Evolutionary conservation across 2,329 filamentous ascomycete genomes (phyloP), one percentile per base, ranked within the genome.

Genomic region (Hirsutella thompsonii): DNA sequence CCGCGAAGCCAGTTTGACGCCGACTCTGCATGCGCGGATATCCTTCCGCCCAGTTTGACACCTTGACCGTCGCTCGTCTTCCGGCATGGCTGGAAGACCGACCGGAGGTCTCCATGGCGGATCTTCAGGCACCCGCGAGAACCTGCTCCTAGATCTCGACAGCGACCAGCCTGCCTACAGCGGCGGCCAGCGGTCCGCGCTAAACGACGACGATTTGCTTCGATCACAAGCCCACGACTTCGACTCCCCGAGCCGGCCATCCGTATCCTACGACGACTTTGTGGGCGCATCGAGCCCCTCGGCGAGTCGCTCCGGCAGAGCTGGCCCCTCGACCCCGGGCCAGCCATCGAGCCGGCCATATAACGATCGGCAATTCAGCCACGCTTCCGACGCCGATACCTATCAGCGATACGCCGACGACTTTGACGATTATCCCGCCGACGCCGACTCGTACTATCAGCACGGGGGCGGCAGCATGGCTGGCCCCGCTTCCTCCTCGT

Each of bases 211-310:
- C 50, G 79, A 89, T 49, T 69, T 94, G 37, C 67, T 90, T 55
- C 75, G 79, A 57, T 77, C 77, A 49, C 89, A 86, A 64, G 75
- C 83, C 54, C 78, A 82, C 55, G 72, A 84, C 54, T 76, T 84
- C 49, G 67, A 73, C 51, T 66, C 72, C 37, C 74, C 75, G 46
- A 52, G 78, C 43, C 83, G 90, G 50, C 85, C 88, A 40, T 95
- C 89, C 20, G 79, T 90, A 40, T 94, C 88, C 44, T 95, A 95
- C 63, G 90, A 95, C 69, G 83, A 92, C 54, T 96, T 95, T 59
- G 81, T 96, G 47, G 90, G 90, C 46, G 64, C 70, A 44, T 62
- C 69, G 40, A 68, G 72, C 38, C 43, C 52, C 29, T 58, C 68
- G 19, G 60, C 68, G 37, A 61, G 61, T 41, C 66, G 20, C 29